phyloP scores from a whole-genome alignment of 2,329 filamentous ascomycete genomes.

The Peltaster fructicola region DNA sequence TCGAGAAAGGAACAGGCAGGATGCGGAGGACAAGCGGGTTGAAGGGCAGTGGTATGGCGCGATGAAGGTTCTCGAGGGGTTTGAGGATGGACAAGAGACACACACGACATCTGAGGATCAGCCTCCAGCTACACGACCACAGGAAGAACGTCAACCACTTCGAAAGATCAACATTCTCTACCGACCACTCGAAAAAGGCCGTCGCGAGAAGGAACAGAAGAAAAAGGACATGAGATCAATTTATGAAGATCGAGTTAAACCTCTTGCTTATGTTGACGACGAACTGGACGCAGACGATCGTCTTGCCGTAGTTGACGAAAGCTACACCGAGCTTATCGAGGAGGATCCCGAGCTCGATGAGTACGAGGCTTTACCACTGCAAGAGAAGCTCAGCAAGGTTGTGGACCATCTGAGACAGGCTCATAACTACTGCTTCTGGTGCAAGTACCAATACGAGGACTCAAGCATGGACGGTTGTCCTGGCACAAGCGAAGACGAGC shows the following conservation, averaged over 20 bases:
- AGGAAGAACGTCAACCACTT: conserved; percentile 6
- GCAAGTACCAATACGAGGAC: conserved; percentile 67
- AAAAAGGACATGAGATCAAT: too few species aligned
- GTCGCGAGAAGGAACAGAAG: conserved; percentile 54
- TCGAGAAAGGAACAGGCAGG: conserved; percentile 50
- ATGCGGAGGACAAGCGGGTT: conserved; percentile 48
- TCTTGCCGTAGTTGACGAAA: conserved; percentile 46
- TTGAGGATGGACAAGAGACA: conserved; percentile 32
- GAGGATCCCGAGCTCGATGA: conserved; percentile 66
- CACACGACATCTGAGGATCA: conserved; percentile 4
- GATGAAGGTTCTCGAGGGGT: conserved; percentile 64
- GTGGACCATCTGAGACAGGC: conserved; percentile 52
- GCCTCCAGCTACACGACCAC: conserved; percentile 1
- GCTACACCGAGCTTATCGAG: conserved; percentile 53
- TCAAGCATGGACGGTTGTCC: conserved; percentile 72
- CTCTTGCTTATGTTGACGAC: conserved; percentile 46
- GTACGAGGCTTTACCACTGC: conserved; percentile 52
- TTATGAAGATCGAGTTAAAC: too few species aligned
- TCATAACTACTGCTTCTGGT: conserved; percentile 88
- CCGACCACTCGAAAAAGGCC: conserved; percentile 52
- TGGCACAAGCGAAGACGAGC: conserved; percentile 70
- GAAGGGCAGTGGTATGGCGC: conserved; percentile 59
- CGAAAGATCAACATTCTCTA: conserved; percentile 59
- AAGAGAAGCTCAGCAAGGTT: conserved; percentile 48
- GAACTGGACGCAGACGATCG: conserved; percentile 57